phyloP scores from a whole-genome alignment of 2,329 filamentous ascomycete genomes.

The Karstenula rhodostoma region DNA sequence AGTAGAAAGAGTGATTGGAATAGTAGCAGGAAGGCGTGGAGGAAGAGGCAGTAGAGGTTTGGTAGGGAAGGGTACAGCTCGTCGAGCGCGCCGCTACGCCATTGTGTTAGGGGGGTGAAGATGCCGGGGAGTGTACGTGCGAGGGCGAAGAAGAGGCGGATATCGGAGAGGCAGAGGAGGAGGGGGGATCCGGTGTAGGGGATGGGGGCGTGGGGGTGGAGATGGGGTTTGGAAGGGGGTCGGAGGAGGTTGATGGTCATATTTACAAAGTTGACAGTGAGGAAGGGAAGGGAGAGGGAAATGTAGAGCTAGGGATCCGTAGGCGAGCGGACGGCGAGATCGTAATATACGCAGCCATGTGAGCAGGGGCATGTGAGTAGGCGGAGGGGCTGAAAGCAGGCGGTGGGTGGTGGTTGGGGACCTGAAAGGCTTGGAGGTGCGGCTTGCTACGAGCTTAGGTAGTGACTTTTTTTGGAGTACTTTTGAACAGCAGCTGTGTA shows the following conservation, averaged over 20 bases:
- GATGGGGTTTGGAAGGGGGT: background rate
- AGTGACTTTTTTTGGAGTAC: background rate
- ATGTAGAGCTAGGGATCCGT: background rate
- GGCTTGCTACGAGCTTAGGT: background rate
- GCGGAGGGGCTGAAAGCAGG: background rate
- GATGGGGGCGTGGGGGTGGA: constrained; percentile 15
- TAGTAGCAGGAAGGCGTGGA: constrained; percentile 68
- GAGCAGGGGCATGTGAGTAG: constrained; percentile 2
- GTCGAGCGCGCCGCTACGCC: constrained; percentile 47
- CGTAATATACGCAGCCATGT: constrained; percentile 2
- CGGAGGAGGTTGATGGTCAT: background rate
- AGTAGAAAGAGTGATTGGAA: constrained; percentile 66
- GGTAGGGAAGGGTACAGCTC: constrained; percentile 68
- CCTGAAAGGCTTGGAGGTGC: background rate
- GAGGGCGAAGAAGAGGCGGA: constrained; percentile 26
- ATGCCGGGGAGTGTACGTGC: constrained; percentile 26
- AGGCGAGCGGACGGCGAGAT: background rate
- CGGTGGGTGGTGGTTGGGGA: constrained; percentile 2
- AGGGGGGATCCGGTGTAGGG: constrained; percentile 35
- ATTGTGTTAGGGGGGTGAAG: constrained; percentile 25
- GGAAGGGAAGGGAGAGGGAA: background rate
- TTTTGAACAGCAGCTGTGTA: background rate
- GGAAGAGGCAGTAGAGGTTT: constrained; percentile 66
- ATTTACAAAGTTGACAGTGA: background rate
- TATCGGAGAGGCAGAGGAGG: constrained; percentile 30